Conservation (phyloP, 345 rosid species). For the Sapria himalayana region DNA sequence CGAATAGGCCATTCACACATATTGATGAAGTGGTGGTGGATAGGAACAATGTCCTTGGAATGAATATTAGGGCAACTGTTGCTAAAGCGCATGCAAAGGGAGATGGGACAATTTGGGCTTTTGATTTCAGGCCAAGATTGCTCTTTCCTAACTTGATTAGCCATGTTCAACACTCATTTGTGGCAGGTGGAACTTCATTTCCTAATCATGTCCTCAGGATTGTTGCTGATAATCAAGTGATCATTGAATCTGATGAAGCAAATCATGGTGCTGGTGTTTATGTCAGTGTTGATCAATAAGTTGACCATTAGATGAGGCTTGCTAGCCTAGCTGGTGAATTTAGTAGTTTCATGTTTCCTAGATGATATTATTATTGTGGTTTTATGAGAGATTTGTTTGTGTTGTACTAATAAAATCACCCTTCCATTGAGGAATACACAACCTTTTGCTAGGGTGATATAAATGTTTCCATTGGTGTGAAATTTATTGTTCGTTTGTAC, state of each 20-base stretch:
- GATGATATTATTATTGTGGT: no score
- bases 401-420: no score
- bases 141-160: conserved; percentile 49
- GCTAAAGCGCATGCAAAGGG: conserved; percentile 32
- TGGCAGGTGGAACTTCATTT: conserved; percentile 15
- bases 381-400: no score
- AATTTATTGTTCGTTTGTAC: no score
- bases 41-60: conserved; percentile 48
- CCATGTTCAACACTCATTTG: conserved; percentile 50
- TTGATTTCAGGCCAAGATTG: conserved; percentile 36
- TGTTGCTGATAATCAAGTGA: conserved; percentile 34
- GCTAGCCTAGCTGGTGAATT: no score
- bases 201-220: conserved; percentile 40
- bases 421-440: no score
- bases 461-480: no score
- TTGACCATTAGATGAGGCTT: no score
- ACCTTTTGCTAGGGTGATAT: no score
- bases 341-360: no score
- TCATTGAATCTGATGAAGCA: conserved; percentile 31
- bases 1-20: conserved; percentile 17
- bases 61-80: conserved; percentile 39
- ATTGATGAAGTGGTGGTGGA: conserved; percentile 54
- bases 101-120: conserved; percentile 49
- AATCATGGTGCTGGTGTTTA: conserved; percentile 32
- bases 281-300: conserved; percentile 42